phyloP scores from a whole-genome alignment of 2,329 filamentous ascomycete species.

The Fusarium secorum region DNA sequence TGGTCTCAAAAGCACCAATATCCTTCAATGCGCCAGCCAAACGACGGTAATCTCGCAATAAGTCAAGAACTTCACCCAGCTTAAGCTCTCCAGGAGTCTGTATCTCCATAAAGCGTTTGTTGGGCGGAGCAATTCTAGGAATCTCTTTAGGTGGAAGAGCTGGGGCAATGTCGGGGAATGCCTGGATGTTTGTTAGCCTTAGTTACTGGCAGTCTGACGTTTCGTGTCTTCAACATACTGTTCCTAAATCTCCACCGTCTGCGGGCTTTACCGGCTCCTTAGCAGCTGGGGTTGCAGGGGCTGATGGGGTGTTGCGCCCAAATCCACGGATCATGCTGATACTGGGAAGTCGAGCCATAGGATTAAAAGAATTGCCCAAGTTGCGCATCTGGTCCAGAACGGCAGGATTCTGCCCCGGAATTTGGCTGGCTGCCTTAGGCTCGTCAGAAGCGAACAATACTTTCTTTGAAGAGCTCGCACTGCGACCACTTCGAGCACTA shows the following conservation, averaged over 20 bases:
- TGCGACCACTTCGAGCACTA: conserved; percentile 71
- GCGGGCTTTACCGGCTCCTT: conserved; percentile 50
- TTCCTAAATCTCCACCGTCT: conserved; percentile 65
- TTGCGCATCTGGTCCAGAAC: conserved; percentile 82
- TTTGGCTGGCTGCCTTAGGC: conserved; percentile 30
- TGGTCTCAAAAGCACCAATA: conserved; percentile 65
- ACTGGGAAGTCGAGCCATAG: conserved; percentile 77
- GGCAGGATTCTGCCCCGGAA: conserved; percentile 57
- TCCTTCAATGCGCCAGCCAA: conserved; percentile 71
- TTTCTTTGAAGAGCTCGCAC: conserved; percentile 67
- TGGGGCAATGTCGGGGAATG: conserved; percentile 67
- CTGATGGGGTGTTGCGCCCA: conserved; percentile 61
- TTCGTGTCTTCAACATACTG: conserved; percentile 53
- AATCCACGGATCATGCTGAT: conserved; percentile 81
- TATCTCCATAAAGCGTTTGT: conserved; percentile 76
- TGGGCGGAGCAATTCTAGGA: conserved; percentile 69
- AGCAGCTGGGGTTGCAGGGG: conserved; percentile 48
- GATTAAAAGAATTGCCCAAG: conserved; percentile 82
- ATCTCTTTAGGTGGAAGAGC: conserved; percentile 62
- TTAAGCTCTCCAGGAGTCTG: conserved; percentile 74
- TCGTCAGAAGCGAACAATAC: conserved; percentile 59
- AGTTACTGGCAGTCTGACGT: not conserved
- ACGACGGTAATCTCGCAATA: conserved; percentile 78
- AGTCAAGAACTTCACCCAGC: conserved; percentile 75
- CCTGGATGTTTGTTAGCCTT: conserved; percentile 48